Evolutionary conservation across 164 flowering plant species (phyloP).

Genomic region (Magnolia sinica): DNA sequence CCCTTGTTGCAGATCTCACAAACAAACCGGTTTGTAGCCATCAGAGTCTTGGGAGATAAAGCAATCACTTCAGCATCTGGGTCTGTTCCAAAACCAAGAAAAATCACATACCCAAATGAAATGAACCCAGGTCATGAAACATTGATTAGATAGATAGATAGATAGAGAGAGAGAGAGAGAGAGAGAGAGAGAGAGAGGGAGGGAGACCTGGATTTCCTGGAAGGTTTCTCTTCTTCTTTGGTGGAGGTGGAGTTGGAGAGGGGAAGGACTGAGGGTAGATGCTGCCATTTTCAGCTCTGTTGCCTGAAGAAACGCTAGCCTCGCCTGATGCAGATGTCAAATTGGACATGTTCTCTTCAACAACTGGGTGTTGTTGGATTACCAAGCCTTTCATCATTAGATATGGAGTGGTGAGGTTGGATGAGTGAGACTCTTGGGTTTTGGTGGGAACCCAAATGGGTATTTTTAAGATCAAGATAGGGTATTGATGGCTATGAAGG

Average conservation of each 20-base stretch:
- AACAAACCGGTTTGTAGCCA: slow-evolving; percentile 84
- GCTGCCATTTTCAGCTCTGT: slow-evolving; percentile 30
- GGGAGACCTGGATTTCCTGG: slow-evolving; percentile 81
- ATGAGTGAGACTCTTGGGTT: slow-evolving; percentile 2
- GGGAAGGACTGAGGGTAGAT: slow-evolving; percentile 30
- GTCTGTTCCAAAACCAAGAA: slow-evolving; percentile 23
- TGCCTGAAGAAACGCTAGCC: slow-evolving; percentile 63
- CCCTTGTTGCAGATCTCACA: slow-evolving; percentile 98
- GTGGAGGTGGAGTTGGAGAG: slow-evolving; percentile 30
- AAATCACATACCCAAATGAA: background rate
- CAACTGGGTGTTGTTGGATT: slow-evolving; percentile 26
- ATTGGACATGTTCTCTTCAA: slow-evolving; percentile 76
- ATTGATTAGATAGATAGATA: background rate
- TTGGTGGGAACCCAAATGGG: background rate
- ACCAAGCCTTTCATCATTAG: slow-evolving; percentile 45
- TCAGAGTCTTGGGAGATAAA: slow-evolving; percentile 72
- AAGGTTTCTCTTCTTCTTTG: slow-evolving; percentile 66
- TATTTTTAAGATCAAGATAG: background rate
- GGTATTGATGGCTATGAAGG: background rate
- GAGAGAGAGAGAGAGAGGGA: no score
- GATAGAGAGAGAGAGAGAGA: background rate
- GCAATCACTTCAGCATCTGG: slow-evolving; percentile 47
- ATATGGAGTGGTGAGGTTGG: background rate
- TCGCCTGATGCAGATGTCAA: slow-evolving; percentile 71
- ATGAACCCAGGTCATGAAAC: background rate